Evolutionary conservation across 139 green algal genomes (phyloP), one percentile per base, ranked within the genome.

Genomic region (Marvania coccoides): DNA sequence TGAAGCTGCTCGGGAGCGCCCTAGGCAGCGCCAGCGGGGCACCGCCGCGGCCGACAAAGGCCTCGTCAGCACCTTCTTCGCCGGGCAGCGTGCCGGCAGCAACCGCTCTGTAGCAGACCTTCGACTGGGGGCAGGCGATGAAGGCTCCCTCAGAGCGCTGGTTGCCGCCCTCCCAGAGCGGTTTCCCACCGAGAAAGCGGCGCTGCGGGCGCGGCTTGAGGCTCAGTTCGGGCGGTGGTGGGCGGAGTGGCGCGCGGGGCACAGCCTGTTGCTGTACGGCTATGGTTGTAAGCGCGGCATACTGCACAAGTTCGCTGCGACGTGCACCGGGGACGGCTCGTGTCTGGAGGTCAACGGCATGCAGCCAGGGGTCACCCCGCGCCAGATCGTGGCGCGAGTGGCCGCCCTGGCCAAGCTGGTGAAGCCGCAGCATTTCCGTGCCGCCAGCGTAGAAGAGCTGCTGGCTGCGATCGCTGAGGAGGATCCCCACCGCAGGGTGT

Each of bases 231-330:
- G 31, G 3, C 37, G 56, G 10, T 71, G 61, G 54, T 58, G 46
- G 24, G 35, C 37, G 3, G 48, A 67, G 42, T 35, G 48, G 53
- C 29, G 38, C 24, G 58, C 47, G 10, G 82, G 80, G 14, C 88
- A 84, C 71, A 90, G 70, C 68, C 40, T 97, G 33, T 67, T 96
- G 61, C 55, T 96, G n/a, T 88, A 95, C 62, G 90, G 90, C 51
- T 86, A 87, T 29, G 90, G 90, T 2, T 92, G 82, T 42, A 97
- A 96, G 73, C 63, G 70, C 0, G 56, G 61, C 3, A 63, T 96
- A 45, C 72, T 96, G 58, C 58, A 93, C 26, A 36, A 61, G 0
- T 93, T 96, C 70, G 87, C 47, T 9, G 4, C 15, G 36, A 26
- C 47, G 40, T 59, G 56, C 19, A 40, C 63, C 12, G 19, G 30